A percentile compares a stretch with the other conserved stretches of the same genome.
These are phyloP conservation scores for Fusarium dimerum DNA, from an alignment of 2,329 filamentous ascomycete species.

Conservation along the genomic window DNA sequence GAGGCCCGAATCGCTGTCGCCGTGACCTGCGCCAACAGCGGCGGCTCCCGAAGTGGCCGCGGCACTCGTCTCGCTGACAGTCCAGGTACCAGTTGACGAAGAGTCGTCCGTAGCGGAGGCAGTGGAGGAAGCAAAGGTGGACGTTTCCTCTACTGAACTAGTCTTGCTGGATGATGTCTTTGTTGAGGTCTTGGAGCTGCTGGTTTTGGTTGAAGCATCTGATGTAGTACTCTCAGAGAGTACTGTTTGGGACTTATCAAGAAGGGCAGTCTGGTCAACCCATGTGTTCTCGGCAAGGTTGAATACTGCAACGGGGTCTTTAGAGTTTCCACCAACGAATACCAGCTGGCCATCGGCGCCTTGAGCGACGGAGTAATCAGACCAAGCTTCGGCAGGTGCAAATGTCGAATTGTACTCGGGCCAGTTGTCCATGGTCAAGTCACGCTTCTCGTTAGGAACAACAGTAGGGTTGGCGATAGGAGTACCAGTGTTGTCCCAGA, in stretches of 20 bases:
- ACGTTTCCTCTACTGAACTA: conserved; percentile 18
- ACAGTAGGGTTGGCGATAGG: conserved; percentile 49
- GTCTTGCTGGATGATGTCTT: conserved; percentile 25
- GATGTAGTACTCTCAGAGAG: conserved; percentile 29
- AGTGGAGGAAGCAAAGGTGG: conserved; percentile 29
- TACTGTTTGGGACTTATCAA: conserved; percentile 50
- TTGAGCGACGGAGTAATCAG: conserved; percentile 72
- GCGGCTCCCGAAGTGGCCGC: conserved; percentile 27
- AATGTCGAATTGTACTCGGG: conserved; percentile 76
- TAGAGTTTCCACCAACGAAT: conserved; percentile 71
- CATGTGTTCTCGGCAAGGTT: conserved; percentile 74
- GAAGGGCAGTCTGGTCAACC: conserved; percentile 68
- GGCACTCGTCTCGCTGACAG: conserved; percentile 25
- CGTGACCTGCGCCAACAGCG: conserved; percentile 28
- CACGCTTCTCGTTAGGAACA: conserved; percentile 34
- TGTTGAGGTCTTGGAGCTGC: conserved; percentile 8
- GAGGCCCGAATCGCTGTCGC: conserved; percentile 33
- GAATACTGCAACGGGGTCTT: conserved; percentile 75
- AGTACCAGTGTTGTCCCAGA: conserved; percentile 62
- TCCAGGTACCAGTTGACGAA: conserved; percentile 23
- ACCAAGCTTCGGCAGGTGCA: conserved; percentile 64
- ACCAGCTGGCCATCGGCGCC: conserved; percentile 68
- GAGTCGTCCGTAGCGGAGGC: conserved; percentile 17
- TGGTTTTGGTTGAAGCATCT: conserved; percentile 9
- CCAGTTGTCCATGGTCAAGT: conserved; percentile 65